Evolutionary conservation across 2,329 filamentous ascomycete species (phyloP).

Genomic region (Tricladium varicosporioides): DNA sequence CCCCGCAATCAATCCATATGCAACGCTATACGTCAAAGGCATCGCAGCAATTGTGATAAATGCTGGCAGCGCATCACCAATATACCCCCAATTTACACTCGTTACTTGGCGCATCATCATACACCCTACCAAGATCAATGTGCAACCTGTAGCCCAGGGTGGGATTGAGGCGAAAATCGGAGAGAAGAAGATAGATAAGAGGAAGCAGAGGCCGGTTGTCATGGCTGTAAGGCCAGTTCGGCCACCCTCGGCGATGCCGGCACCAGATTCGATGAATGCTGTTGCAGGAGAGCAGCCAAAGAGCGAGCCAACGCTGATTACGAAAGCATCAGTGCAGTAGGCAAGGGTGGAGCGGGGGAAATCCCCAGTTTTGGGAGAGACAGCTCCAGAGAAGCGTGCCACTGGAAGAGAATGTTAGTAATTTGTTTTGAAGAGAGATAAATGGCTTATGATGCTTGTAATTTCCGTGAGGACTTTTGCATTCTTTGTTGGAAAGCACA

Average conservation of each 20-base stretch:
- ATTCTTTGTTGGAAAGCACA: no score
- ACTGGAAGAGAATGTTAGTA: constrained; percentile 33
- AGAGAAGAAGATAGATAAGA: constrained; percentile 71
- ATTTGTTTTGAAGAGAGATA: no score
- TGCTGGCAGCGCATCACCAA: constrained; percentile 72
- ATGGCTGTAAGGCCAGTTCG: constrained; percentile 72
- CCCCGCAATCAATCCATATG: constrained; percentile 72
- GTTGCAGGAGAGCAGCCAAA: constrained; percentile 71
- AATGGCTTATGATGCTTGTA: no score
- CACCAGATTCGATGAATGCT: constrained; percentile 72
- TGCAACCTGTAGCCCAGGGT: constrained; percentile 75
- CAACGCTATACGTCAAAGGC: constrained; percentile 76
- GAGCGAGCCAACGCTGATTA: constrained; percentile 68
- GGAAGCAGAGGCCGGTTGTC: constrained; percentile 66
- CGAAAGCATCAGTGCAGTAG: constrained; percentile 68
- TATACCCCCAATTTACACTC: constrained; percentile 74
- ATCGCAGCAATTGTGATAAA: constrained; percentile 75
- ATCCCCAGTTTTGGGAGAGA: constrained; percentile 67
- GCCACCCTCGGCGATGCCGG: constrained; percentile 73
- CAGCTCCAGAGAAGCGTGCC: constrained; percentile 69
- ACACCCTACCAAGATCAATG: constrained; percentile 70
- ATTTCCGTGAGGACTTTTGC: no score
- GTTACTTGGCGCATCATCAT: constrained; percentile 76
- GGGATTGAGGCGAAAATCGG: constrained; percentile 76
- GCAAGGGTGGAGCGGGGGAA: constrained; percentile 84